Evolutionary conservation across 2,329 filamentous ascomycete genomes (phyloP), one percentile per base, ranked within the genome.

Genomic region (Fusarium sp.): DNA sequence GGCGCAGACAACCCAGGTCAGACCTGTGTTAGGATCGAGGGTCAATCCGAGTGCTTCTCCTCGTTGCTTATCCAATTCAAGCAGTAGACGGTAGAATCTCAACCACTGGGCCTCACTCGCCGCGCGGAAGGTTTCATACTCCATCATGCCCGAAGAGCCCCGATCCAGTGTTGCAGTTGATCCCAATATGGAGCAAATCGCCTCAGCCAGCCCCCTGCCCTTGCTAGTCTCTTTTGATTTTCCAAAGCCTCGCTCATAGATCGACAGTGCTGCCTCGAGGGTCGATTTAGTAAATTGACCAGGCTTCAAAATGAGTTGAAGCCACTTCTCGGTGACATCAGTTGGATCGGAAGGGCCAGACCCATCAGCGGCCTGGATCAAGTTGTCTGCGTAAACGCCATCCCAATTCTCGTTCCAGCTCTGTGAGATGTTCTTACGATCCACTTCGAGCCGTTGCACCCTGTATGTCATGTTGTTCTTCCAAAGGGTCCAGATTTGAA

Each of bases 101-200:
- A 92, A 90, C 96, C 96, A 99, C 78, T 97, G 94, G 14, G 88
- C 86, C 76, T 96, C 92, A 56, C 91, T 90, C 32, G 93, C 90
- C 34, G 85, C 83, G 60, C 92, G 88, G 77, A 95, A 96, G 61
- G 90, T 87, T 25, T 92, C 89, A 73, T 93, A 93, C 75, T 97
- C 92, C 80, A 93, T 89, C 29, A 87, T 87, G 16, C 89, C 89
- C 16, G 89, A 86, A 12, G 88, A 82, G 30, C 83, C 84, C 57
- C 89, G 89, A 46, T 88, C 86, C 38, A 95, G 82, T 1, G 88
- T 85, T 16, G 92, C 89, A 14, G 91, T 92, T 9, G 89, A 87
- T 18, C 90, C 89, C 38, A 97, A 85, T 1, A 92, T 89, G 8
- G 88, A 86, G 77, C 91, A 92, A 58, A 98, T 88, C 12, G 92